phyloP scores from a whole-genome alignment of 2,329 filamentous ascomycete species.

The Colletotrichum gloeosporioides region DNA sequence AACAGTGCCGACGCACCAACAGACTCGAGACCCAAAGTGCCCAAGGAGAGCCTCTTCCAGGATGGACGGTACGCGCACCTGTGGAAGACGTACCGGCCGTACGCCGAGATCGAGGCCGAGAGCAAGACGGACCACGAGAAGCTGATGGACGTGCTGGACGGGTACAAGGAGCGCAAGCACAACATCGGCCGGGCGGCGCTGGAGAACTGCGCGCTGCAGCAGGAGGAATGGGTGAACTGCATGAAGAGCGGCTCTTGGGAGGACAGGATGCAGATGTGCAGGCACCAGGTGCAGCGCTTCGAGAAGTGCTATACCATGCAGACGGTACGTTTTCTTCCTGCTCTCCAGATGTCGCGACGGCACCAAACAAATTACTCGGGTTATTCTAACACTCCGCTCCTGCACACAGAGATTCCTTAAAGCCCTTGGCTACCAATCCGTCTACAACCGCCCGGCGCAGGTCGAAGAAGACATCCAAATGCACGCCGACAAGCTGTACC shows the following conservation, averaged over 20 bases:
- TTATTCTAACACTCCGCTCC: background rate
- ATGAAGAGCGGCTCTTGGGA: constrained; percentile 74
- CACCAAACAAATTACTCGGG: background rate
- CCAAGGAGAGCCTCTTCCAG: constrained; percentile 58
- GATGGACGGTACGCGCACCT: constrained; percentile 79
- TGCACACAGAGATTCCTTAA: constrained; percentile 77
- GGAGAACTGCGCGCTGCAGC: constrained; percentile 92
- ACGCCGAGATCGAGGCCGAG: constrained; percentile 70
- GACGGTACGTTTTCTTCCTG: constrained; percentile 53
- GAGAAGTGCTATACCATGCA: constrained; percentile 91
- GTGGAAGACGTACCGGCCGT: constrained; percentile 89
- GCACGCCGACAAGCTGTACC: constrained; percentile 91
- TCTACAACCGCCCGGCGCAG: constrained; percentile 65
- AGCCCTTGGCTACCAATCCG: constrained; percentile 84
- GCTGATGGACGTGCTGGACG: constrained; percentile 79
- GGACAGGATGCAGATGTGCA: constrained; percentile 80
- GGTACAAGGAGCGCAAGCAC: constrained; percentile 81
- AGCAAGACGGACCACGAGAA: constrained; percentile 80
- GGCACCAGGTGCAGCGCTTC: constrained; percentile 76
- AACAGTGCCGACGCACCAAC: background rate
- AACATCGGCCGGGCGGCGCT: constrained; percentile 81
- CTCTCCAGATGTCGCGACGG: background rate
- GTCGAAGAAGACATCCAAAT: constrained; percentile 92
- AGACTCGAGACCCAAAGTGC: constrained; percentile 38
- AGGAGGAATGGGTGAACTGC: constrained; percentile 83